phyloP scores from a whole-genome alignment of 108 stramenopile species.

The Discostella stelligeroides region DNA sequence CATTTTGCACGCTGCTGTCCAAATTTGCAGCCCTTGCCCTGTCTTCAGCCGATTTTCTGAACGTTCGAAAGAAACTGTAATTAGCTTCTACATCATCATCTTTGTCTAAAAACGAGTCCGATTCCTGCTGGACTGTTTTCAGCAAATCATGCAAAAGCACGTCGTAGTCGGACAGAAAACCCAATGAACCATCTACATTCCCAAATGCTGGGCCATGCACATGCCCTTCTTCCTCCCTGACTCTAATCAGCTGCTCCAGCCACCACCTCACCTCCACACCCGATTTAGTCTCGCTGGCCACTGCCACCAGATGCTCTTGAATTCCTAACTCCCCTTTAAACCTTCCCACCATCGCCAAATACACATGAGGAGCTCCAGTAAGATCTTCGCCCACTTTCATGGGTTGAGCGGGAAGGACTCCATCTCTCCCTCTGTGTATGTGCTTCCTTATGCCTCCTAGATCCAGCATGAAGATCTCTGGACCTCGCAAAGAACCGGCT shows the following conservation, averaged over 20 bases:
- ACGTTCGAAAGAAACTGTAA: no score
- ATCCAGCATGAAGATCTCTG: slow-evolving; percentile 12
- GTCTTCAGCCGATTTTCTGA: neutral
- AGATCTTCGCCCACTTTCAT: no score
- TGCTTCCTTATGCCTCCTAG: slow-evolving; percentile 3
- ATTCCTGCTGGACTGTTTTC: neutral
- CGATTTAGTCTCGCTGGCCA: no score
- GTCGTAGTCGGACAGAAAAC: no score
- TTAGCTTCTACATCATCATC: no score
- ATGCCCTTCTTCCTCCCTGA: neutral
- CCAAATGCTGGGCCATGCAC: neutral
- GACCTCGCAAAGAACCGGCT: no score
- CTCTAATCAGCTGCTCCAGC: neutral
- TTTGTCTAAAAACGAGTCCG: no score
- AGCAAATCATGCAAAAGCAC: neutral
- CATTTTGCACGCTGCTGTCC: neutral
- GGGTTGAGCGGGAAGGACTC: no score
- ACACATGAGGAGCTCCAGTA: neutral
- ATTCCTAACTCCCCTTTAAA: slow-evolving; percentile 11
- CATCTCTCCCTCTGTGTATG: neutral
- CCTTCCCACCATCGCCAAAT: no score
- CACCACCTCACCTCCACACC: no score
- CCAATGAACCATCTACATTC: neutral
- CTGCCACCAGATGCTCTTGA: slow-evolving; percentile 3
- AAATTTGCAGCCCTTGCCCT: neutral